Base-by-base conservation (phyloP, 75 land plant species). In the Larix kaempferi region DNA sequence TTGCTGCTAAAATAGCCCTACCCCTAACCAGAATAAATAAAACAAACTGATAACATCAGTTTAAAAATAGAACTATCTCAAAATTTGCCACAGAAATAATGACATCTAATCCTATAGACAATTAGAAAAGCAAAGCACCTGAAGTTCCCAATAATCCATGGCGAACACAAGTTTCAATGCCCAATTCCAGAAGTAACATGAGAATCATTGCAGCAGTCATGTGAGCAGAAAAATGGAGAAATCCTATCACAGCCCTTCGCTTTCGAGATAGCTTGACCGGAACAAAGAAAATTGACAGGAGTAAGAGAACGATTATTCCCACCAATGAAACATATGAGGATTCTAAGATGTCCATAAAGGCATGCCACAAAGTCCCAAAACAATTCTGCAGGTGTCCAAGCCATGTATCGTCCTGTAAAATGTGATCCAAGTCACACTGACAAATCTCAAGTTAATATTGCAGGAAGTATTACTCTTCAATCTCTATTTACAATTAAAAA, bases 171-270 rank as follows among this genome's bases (percentile, higher is more conserved):
- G 88, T 92, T 75, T 97, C 99, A 74, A 97, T 77, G 35, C 92
- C 98, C 74, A 97, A 76, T 84, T 97, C 99, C 83, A 97, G 54
- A 27, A 97, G 86, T 73, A 97, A n/a, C 99, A 97, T 92, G 17
- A 92, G 85, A 64, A 88, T 75, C 49, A 94, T 83, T 29, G 99
- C 98, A 67, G 97, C 89, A 66, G 89, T 78, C 19, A 97, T 84
- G 78, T 97, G 99, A 25, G 91, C 92, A 80, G 86, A 84, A 78
- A 91, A 85, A 85, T 97, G 99, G 59, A 97, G 83, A 52, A 89
- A 27, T 26, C 98, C 99, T 79, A 94, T 89, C 10, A 91, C 73
- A 37, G 79, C 82, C 39, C 92, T 84, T 73, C 80, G 85, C 84
- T 84, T 89, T 19, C 89, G 77, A 56, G 99, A 92, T 33, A 88